A percentile compares a stretch with the other conserved stretches of the same genome.
phyloP scores from a whole-genome alignment of 352 stramenopile genomes.

The Phytophthora chlamydospora region DNA sequence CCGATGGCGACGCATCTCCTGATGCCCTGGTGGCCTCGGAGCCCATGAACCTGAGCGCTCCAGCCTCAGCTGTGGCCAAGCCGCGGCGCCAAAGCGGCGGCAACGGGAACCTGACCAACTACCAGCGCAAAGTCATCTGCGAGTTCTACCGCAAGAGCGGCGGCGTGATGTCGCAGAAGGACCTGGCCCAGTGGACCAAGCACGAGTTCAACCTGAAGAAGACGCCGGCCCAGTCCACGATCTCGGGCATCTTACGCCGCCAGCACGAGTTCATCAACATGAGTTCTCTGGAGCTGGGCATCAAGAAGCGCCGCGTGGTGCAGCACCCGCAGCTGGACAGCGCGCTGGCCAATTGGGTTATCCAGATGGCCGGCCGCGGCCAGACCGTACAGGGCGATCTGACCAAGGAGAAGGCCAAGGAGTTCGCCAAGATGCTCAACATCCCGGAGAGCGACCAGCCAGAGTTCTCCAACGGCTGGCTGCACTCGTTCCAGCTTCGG shows the following conservation, averaged over 20 bases:
- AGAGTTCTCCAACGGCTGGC: conserved; percentile 83
- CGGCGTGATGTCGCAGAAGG: conserved; percentile 87
- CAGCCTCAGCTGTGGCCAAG: conserved; percentile 6
- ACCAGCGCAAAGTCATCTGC: conserved; percentile 85
- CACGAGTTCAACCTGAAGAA: conserved; percentile 87
- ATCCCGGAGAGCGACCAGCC: conserved; percentile 80
- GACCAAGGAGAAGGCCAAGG: conserved; percentile 87
- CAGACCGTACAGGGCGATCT: conserved; percentile 84
- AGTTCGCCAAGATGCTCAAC: conserved; percentile 82
- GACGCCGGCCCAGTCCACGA: conserved; percentile 83
- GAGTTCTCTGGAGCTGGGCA: conserved; percentile 76
- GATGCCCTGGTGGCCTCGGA: background rate
- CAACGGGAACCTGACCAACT: conserved; percentile 85
- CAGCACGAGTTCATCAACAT: conserved; percentile 90
- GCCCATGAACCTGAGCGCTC: background rate
- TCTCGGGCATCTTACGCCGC: conserved; percentile 79
- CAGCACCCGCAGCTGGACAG: conserved; percentile 82
- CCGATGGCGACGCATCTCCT: no score
- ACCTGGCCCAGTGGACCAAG: conserved; percentile 87
- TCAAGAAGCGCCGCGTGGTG: conserved; percentile 86
- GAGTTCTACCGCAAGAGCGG: conserved; percentile 84
- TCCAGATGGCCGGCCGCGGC: conserved; percentile 79
- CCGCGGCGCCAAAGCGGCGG: conserved; percentile 28
- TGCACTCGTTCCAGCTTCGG: conserved; percentile 80
- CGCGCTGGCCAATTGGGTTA: conserved; percentile 86